These are phyloP conservation scores for Ophiostoma fasciatum DNA, from an alignment of 2,329 filamentous ascomycete genomes.

Conservation along the genomic window DNA sequence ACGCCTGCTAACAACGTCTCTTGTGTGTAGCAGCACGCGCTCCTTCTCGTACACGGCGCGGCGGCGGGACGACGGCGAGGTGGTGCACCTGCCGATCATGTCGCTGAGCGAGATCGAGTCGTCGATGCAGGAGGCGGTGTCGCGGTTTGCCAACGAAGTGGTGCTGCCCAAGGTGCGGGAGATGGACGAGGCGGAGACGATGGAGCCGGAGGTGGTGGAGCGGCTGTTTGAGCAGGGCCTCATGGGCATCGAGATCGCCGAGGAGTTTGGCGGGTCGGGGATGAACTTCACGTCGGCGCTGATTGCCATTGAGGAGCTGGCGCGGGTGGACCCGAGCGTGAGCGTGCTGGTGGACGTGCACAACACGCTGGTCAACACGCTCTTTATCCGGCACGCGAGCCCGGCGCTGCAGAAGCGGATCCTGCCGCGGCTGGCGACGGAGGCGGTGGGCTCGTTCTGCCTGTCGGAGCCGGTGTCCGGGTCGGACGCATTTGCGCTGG, in stretches of 20 bases:
- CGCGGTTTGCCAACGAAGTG: slow-evolving; percentile 78
- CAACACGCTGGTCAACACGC: slow-evolving; percentile 95
- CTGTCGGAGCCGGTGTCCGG: slow-evolving; percentile 85
- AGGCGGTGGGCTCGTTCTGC: slow-evolving; percentile 85
- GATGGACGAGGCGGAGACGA: slow-evolving; percentile 92
- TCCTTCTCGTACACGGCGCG: slow-evolving; percentile 45
- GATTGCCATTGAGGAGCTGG: slow-evolving; percentile 92
- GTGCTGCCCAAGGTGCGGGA: slow-evolving; percentile 85
- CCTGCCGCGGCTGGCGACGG: slow-evolving; percentile 77
- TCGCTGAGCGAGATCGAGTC: slow-evolving; percentile 82
- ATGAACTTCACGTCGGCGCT: slow-evolving; percentile 99
- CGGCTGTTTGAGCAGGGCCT: slow-evolving; percentile 93
- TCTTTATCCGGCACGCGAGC: slow-evolving; percentile 72
- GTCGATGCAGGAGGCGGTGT: slow-evolving; percentile 79
- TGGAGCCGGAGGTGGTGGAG: slow-evolving; percentile 81
- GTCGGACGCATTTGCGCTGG: slow-evolving; percentile 88
- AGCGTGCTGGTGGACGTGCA: slow-evolving; percentile 94
- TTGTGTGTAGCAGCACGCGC: slow-evolving; percentile 23
- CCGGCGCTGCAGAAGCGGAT: slow-evolving; percentile 67
- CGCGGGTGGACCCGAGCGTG: slow-evolving; percentile 84
- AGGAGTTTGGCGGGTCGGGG: slow-evolving; percentile 88
- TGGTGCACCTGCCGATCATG: slow-evolving; percentile 83
- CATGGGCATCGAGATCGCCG: slow-evolving; percentile 95
- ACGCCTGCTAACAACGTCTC: too few relatives aligned
- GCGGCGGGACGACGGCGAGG: slow-evolving; percentile 52